Evolutionary conservation across 495 filamentous ascomycete genomes (phyloP).

Genomic region (Penicillium flavigenum): DNA sequence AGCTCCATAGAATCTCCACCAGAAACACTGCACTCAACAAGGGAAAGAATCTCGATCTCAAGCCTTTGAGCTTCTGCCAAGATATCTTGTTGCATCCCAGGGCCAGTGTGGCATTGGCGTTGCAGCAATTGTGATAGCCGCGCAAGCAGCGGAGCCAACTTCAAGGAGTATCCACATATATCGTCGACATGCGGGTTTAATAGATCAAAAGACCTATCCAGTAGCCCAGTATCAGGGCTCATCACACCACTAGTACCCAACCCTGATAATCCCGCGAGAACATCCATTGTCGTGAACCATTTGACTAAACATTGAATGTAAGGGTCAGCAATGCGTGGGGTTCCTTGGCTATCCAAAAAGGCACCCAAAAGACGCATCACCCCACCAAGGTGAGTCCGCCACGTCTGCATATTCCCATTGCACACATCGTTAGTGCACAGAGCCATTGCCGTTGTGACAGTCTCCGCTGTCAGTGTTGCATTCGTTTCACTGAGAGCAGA

Average conservation of each 20-base stretch:
- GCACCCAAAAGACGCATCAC: constrained; percentile 26
- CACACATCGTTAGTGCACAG: constrained; percentile 42
- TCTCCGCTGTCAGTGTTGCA: constrained; percentile 24
- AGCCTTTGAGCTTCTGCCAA: constrained; percentile 13
- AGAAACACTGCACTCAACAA: constrained; percentile 17
- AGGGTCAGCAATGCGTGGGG: constrained; percentile 11
- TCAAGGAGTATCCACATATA: constrained; percentile 36
- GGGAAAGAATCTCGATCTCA: constrained; percentile 17
- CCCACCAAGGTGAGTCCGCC: constrained; percentile 30
- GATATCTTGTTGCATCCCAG: background rate
- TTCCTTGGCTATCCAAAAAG: constrained; percentile 19
- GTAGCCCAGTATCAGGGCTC: constrained; percentile 5
- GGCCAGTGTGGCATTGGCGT: background rate
- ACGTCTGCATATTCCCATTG: constrained; percentile 35
- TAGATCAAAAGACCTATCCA: constrained; percentile 3
- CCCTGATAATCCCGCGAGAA: constrained; percentile 29
- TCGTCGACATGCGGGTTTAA: constrained; percentile 23
- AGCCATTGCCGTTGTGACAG: constrained; percentile 32
- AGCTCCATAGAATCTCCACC: constrained; percentile 18
- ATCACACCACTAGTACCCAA: constrained; percentile 6
- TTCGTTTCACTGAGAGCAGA: constrained; percentile 14
- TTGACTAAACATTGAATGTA: constrained; percentile 29
- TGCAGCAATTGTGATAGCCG: constrained; percentile 20
- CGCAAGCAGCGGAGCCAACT: constrained; percentile 27
- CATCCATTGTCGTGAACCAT: constrained; percentile 35